Evolutionary conservation across 208 protist species (phyloP).

Genomic region (Trypanosoma congolense): DNA sequence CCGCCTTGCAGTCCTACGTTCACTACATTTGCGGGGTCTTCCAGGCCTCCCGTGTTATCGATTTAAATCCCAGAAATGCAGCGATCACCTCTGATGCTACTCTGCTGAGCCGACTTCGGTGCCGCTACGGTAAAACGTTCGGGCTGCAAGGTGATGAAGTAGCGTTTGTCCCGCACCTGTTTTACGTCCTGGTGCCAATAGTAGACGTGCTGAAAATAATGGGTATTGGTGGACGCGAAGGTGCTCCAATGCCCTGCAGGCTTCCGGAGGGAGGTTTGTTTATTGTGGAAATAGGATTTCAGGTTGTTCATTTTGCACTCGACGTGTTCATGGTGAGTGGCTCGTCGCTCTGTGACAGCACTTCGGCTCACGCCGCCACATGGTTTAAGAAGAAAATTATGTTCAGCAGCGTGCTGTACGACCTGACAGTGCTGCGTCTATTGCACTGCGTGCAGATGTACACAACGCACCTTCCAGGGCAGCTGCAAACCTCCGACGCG

Average conservation of each 20-base stretch:
- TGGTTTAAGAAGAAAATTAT: constrained; percentile 67
- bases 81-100: constrained; percentile 48
- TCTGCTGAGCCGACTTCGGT: constrained; percentile 66
- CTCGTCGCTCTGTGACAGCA: constrained; percentile 34
- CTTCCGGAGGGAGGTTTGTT: constrained; percentile 59
- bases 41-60: constrained; percentile 61
- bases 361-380: constrained; percentile 49
- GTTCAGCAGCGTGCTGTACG: constrained; percentile 82
- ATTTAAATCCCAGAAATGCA: constrained; percentile 60
- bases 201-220: constrained; percentile 7
- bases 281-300: constrained; percentile 81
- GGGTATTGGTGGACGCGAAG: constrained; percentile 12
- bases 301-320: constrained; percentile 83
- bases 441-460: constrained; percentile 34
- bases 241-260: too few species aligned
- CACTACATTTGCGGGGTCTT: constrained; percentile 51
- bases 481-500: constrained; percentile 36
- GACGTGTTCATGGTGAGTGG: constrained; percentile 83
- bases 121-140: constrained; percentile 81
- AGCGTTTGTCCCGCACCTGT: constrained; percentile 19
- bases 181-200: constrained; percentile 27
- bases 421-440: constrained; percentile 46
- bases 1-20: constrained; percentile 59
- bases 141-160: constrained; percentile 22
- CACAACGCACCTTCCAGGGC: constrained; percentile 33